phyloP scores from a whole-genome alignment of 2,329 filamentous ascomycete species.

The Fusarium brevicatenulatum region DNA sequence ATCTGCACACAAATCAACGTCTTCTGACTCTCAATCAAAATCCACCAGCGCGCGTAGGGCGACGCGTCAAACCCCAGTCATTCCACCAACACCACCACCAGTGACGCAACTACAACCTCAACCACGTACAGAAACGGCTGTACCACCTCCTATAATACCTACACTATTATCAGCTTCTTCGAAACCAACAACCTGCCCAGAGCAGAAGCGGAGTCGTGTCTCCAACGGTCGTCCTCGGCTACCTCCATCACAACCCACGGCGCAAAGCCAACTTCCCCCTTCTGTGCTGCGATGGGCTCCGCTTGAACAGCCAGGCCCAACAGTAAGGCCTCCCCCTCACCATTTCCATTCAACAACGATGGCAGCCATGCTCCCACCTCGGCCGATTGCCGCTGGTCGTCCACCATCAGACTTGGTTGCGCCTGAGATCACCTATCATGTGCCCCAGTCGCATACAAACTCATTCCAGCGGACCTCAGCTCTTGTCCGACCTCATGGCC shows the following conservation, averaged over 20 bases:
- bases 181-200: slow-evolving; percentile 8
- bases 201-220: slow-evolving; percentile 39
- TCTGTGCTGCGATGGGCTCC: slow-evolving; percentile 41
- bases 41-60: slow-evolving; percentile 49
- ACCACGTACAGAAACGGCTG: slow-evolving; percentile 32
- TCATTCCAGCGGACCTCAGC: slow-evolving; percentile 43
- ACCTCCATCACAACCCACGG: slow-evolving; percentile 10
- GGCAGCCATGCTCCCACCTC: slow-evolving; percentile 36
- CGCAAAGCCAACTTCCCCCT: slow-evolving; percentile 26
- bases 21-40: slow-evolving; percentile 25
- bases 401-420: slow-evolving; percentile 51
- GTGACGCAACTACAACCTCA: slow-evolving; percentile 29
- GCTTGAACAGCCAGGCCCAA: slow-evolving; percentile 38
- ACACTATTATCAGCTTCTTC: slow-evolving; percentile 13
- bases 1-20: slow-evolving; percentile 4
- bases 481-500: slow-evolving; percentile 50
- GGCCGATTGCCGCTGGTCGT: slow-evolving; percentile 21
- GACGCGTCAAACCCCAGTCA: slow-evolving; percentile 53
- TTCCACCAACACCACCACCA: slow-evolving; percentile 45
- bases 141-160: slow-evolving; percentile 31
- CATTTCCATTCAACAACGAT: slow-evolving; percentile 25
- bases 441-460: slow-evolving; percentile 47
- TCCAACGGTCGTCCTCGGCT: slow-evolving; percentile 13
- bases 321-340: slow-evolving; percentile 7
- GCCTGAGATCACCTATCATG: slow-evolving; percentile 55